phyloP scores from a whole-genome alignment of 768 basidiomycete genomes.

The Leccinum broughii region DNA sequence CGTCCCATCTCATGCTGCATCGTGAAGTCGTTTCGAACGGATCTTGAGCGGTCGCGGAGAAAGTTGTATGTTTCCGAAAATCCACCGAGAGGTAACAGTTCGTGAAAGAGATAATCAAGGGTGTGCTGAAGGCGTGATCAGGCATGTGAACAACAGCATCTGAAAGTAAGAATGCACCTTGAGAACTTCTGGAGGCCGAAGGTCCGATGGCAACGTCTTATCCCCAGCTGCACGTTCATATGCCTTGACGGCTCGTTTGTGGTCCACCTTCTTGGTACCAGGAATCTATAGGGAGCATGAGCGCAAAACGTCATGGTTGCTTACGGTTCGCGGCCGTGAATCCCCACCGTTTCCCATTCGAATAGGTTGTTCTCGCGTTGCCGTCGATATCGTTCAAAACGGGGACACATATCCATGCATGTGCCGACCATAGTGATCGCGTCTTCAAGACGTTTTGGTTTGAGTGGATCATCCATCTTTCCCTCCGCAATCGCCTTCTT shows the following conservation, averaged over 20 bases:
- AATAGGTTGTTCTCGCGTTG: constrained; percentile 88
- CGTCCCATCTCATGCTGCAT: constrained; percentile 83
- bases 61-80: constrained; percentile 76
- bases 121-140: constrained; percentile 54
- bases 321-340: constrained; percentile 4
- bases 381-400: constrained; percentile 88
- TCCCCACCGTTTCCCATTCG: constrained; percentile 77
- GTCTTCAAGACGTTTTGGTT: constrained; percentile 78
- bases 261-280: constrained; percentile 84
- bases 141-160: background rate
- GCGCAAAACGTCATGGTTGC: constrained; percentile 13
- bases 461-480: constrained; percentile 84
- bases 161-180: constrained; percentile 46
- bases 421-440: constrained; percentile 94
- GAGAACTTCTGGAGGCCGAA: constrained; percentile 84
- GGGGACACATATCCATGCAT: constrained; percentile 92
- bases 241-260: constrained; percentile 86
- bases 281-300: constrained; percentile 60
- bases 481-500: constrained; percentile 78
- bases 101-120: constrained; percentile 89
- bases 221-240: constrained; percentile 95
- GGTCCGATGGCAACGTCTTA: constrained; percentile 86
- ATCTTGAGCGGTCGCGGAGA: constrained; percentile 88
- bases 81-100: constrained; percentile 68
- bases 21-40: constrained; percentile 91